phyloP scores from a whole-genome alignment of 1,284 basidiomycete genomes.

The Cryptococcus sp. region DNA sequence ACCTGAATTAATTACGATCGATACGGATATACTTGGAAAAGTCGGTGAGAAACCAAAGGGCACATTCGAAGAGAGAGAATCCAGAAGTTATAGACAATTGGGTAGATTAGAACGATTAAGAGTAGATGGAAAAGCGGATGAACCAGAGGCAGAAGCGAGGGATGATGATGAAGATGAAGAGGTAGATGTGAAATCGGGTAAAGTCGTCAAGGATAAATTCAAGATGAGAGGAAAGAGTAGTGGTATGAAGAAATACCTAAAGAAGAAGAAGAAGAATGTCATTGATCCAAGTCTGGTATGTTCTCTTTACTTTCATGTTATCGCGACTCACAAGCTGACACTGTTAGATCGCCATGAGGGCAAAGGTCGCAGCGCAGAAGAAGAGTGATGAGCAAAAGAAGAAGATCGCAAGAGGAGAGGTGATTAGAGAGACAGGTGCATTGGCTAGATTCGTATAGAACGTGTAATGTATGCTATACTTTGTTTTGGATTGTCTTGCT shows the following conservation, averaged over 20 bases:
- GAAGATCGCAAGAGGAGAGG: conserved; percentile 20
- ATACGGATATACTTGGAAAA: conserved; percentile 75
- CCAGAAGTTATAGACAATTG: conserved; percentile 63
- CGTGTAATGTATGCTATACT: neutral
- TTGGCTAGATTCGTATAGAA: conserved; percentile 28
- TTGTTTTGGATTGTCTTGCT: no score
- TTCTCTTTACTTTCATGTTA: conserved; percentile 11
- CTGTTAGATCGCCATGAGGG: conserved; percentile 27
- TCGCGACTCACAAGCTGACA: neutral
- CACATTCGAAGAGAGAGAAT: conserved; percentile 54
- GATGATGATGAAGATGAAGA: conserved; percentile 39
- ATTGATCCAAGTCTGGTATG: conserved; percentile 78
- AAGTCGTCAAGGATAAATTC: conserved; percentile 56
- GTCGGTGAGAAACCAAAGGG: conserved; percentile 58
- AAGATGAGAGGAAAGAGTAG: conserved; percentile 81
- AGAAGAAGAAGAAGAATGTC: conserved; percentile 82
- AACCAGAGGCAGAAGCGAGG: conserved; percentile 38
- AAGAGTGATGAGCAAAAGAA: conserved; percentile 25
- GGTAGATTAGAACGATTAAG: conserved; percentile 68
- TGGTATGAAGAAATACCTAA: conserved; percentile 71
- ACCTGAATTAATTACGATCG: conserved; percentile 88
- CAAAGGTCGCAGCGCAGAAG: conserved; percentile 31
- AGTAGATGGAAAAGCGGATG: conserved; percentile 62
- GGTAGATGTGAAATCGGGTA: conserved; percentile 14
- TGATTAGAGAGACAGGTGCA: conserved; percentile 32